Conservation (phyloP, 2,329 filamentous ascomycete species). For the Polytolypa hystricis region DNA sequence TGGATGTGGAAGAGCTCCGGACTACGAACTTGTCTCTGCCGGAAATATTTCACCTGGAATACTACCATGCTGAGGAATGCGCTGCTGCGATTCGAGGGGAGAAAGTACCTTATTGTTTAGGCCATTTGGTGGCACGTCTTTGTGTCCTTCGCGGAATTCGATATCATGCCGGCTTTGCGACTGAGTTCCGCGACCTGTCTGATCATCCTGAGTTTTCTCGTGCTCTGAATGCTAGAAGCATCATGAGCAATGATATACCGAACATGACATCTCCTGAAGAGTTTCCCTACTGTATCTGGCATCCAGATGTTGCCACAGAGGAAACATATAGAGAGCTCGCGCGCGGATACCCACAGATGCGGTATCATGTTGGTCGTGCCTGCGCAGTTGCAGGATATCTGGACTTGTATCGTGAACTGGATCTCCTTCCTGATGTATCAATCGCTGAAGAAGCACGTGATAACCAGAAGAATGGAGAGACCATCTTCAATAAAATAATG, state of each 20-base stretch:
- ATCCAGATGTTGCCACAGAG: conserved; percentile 27
- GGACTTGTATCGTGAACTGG: conserved; percentile 26
- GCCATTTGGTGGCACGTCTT: too few species aligned
- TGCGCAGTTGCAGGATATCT: conserved; percentile 32
- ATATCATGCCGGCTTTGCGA: too few species aligned
- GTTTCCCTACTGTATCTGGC: conserved; percentile 34
- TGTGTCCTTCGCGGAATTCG: too few species aligned
- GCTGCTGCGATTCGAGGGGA: too few species aligned
- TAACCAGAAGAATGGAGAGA: conserved; percentile 8
- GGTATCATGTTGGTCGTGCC: conserved; percentile 30
- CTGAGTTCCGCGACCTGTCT: too few species aligned
- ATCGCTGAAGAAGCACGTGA: conserved; percentile 34
- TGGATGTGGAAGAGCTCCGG: too few species aligned
- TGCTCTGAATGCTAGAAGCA: neutral
- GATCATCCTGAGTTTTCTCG: too few species aligned
- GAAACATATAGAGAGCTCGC: conserved; percentile 27
- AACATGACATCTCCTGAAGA: conserved; percentile 11
- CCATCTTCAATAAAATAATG: conserved; percentile 26
- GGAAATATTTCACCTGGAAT: conserved; percentile 7
- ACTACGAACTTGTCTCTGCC: conserved; percentile 8
- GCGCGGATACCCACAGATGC: conserved; percentile 21
- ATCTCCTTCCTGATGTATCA: conserved; percentile 28
- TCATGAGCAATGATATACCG: neutral
- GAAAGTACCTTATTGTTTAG: too few species aligned
- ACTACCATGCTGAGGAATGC: too few species aligned